phyloP scores from a whole-genome alignment of 1,284 basidiomycete species.

The Fereydounia khargensis region DNA sequence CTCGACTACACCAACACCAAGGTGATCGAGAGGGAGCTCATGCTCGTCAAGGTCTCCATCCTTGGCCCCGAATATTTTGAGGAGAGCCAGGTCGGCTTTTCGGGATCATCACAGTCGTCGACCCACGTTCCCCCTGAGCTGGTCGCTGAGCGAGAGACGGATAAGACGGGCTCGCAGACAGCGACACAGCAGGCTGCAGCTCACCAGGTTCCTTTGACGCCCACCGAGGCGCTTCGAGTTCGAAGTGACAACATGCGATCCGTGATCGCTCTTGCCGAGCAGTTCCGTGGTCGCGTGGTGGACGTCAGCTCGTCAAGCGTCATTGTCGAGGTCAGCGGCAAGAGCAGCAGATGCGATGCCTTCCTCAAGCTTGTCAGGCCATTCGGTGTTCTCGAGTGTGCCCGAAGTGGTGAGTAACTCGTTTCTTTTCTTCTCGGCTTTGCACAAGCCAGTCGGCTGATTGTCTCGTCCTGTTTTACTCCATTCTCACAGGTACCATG shows the following conservation, averaged over 20 bases:
- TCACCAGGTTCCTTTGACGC: conserved; percentile 62
- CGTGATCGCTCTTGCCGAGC: conserved; percentile 76
- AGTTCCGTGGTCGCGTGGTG: conserved; percentile 90
- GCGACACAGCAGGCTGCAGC: conserved; percentile 9
- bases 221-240: conserved; percentile 76
- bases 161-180: background rate
- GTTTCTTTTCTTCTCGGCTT: background rate
- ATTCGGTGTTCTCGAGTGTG: conserved; percentile 91
- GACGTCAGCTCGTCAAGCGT: conserved; percentile 91
- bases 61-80: conserved; percentile 96
- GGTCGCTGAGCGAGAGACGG: conserved; percentile 37
- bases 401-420: conserved; percentile 72
- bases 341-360: conserved; percentile 85
- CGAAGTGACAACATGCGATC: conserved; percentile 88
- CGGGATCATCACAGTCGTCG: too few relatives aligned
- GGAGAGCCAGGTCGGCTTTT: conserved; percentile 35
- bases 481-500: conserved; percentile 40
- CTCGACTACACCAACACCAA: conserved; percentile 60
- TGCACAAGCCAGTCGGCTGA: too few relatives aligned
- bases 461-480: background rate
- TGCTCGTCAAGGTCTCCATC: conserved; percentile 89
- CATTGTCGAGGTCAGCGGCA: conserved; percentile 92
- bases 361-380: conserved; percentile 89
- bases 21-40: conserved; percentile 76
- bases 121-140: conserved; percentile 33